Percentiles rank a stretch among this genome's conserved stretches.
Conservation (phyloP, 495 filamentous ascomycete species). For the Thozetella sp. region DNA sequence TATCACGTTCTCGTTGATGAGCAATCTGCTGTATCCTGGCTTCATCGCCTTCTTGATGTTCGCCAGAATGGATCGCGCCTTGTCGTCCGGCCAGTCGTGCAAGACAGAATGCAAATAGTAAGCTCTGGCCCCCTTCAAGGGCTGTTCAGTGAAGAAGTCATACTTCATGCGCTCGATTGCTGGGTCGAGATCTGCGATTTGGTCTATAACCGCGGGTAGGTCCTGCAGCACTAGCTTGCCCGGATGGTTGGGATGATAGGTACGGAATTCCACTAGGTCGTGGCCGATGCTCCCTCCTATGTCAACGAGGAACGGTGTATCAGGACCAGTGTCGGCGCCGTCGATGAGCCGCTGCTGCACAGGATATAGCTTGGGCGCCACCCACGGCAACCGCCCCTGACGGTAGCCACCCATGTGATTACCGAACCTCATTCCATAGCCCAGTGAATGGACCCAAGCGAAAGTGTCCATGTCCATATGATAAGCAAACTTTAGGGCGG, state of each 20-base stretch:
- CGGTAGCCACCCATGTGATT: conserved; percentile 52
- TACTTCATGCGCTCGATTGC: conserved; percentile 30
- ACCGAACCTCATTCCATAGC: conserved; percentile 43
- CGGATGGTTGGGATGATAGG: conserved; percentile 32
- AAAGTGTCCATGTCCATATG: no score
- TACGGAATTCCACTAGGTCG: conserved; percentile 46
- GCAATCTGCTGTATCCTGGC: conserved; percentile 43
- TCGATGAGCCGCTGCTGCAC: conserved; percentile 37
- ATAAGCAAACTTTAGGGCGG: no score
- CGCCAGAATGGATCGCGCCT: conserved; percentile 33
- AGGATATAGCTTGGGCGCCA: conserved; percentile 51
- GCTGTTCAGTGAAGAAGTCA: conserved; percentile 39
- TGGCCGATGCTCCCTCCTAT: conserved; percentile 54
- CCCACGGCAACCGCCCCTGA: conserved; percentile 51
- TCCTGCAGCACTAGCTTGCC: conserved; percentile 55
- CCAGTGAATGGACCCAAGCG: no score
- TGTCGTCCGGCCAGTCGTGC: conserved; percentile 50
- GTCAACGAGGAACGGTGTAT: conserved; percentile 52
- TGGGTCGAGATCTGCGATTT: conserved; percentile 15
- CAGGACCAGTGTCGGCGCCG: conserved; percentile 15
- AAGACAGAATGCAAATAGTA: conserved; percentile 48
- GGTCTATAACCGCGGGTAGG: conserved; percentile 30
- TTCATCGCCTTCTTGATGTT: conserved; percentile 38
- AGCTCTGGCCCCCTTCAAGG: conserved; percentile 40
- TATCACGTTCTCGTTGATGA: conserved; percentile 57